Conservation (phyloP, 495 filamentous ascomycete species). For the Penicillium arizonense region DNA sequence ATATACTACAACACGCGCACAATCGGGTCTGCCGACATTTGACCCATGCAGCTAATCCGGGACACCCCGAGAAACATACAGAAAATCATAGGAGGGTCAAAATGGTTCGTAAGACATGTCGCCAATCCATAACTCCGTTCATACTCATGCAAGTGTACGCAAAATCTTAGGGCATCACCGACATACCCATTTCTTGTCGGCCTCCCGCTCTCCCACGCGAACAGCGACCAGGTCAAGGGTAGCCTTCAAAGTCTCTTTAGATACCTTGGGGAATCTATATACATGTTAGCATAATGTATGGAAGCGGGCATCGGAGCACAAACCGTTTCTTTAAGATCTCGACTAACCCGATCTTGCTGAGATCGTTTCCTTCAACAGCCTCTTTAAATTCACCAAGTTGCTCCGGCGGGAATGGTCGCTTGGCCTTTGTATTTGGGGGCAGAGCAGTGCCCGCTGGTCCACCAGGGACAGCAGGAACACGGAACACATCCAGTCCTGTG, state of each 20-base stretch:
- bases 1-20: constrained; percentile 1
- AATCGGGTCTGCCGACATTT: not conserved
- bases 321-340: constrained; percentile 71
- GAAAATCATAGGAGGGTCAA: not conserved
- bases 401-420: constrained; percentile 51
- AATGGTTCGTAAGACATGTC: constrained; percentile 6
- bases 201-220: constrained; percentile 60
- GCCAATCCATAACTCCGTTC: not conserved
- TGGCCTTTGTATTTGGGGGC: constrained; percentile 25
- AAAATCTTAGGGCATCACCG: constrained; percentile 18
- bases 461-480: constrained; percentile 10
- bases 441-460: constrained; percentile 9
- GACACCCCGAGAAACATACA: not conserved
- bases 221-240: constrained; percentile 70
- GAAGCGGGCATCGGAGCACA: constrained; percentile 10
- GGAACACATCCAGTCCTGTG: constrained; percentile 27
- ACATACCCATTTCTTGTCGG: constrained; percentile 63
- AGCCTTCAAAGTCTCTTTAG: constrained; percentile 68
- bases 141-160: constrained; percentile 1
- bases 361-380: constrained; percentile 64
- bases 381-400: constrained; percentile 70
- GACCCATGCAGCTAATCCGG: constrained; percentile 6
- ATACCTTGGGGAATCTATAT: constrained; percentile 64
- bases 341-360: constrained; percentile 72
- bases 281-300: constrained; percentile 2